Conservation (phyloP, 2,329 filamentous ascomycete genomes). For the Neurospora sp. region DNA sequence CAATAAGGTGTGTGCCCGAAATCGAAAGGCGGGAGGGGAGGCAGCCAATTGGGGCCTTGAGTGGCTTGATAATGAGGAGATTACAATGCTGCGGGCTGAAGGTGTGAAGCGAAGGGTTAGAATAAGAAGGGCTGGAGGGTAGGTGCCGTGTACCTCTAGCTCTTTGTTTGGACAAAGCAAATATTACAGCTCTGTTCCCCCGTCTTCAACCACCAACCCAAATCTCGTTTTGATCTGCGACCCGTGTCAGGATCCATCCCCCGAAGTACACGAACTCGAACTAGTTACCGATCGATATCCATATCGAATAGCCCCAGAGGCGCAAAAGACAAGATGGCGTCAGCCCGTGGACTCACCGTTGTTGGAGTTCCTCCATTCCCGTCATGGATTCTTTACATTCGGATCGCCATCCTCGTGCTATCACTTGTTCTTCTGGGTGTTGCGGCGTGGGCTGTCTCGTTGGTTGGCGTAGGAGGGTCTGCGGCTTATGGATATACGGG, state of each 20-base stretch:
- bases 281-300: slow-evolving; percentile 1
- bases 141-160: not conserved
- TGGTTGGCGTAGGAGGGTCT: slow-evolving; percentile 19
- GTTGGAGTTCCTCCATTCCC: slow-evolving; percentile 29
- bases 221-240: not conserved
- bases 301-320: not conserved
- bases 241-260: not conserved
- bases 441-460: slow-evolving; percentile 29
- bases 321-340: slow-evolving; percentile 3
- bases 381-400: slow-evolving; percentile 27
- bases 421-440: slow-evolving; percentile 30
- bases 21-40: not conserved
- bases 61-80: not conserved
- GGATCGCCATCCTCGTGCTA: slow-evolving; percentile 29
- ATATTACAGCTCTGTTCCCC: not conserved
- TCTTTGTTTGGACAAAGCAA: not conserved
- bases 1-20: not conserved
- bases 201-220: not conserved
- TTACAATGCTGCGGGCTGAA: not conserved
- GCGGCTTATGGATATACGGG: slow-evolving; percentile 21
- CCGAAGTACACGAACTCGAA: not conserved
- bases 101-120: not conserved
- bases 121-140: not conserved
- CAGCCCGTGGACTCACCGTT: slow-evolving; percentile 23
- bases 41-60: not conserved